phyloP scores from a whole-genome alignment of 2,329 filamentous ascomycete species.

The Botryosphaeria dothidea region DNA sequence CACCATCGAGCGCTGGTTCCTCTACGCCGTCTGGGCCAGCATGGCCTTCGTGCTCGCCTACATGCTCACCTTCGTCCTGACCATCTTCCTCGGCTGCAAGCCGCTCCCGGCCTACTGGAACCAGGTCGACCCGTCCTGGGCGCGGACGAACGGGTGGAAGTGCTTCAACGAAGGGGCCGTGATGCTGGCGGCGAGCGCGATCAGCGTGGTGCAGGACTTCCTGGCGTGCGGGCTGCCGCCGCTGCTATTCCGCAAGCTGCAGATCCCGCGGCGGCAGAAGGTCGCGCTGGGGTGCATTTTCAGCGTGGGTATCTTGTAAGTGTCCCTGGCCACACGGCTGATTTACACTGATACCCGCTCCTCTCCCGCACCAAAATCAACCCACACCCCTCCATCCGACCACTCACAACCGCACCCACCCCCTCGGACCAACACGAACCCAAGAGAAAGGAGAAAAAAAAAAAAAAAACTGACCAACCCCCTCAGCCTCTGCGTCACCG shows the following conservation, averaged over 20 bases:
- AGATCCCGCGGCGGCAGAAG: conserved; percentile 46
- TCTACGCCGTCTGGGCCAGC: conserved; percentile 38
- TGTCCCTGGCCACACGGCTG: too few relatives aligned
- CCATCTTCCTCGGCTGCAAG: conserved; percentile 39
- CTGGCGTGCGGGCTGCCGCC: conserved; percentile 44
- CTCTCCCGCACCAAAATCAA: too few relatives aligned
- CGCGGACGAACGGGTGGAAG: conserved; percentile 28
- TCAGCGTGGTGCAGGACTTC: conserved; percentile 43
- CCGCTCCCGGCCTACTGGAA: conserved; percentile 44
- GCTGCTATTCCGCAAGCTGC: conserved; percentile 46
- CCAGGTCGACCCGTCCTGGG: conserved; percentile 37
- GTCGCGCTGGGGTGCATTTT: conserved; percentile 47
- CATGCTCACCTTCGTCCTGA: conserved; percentile 38
- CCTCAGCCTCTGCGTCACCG: conserved; percentile 34
- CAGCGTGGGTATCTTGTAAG: conserved; percentile 45
- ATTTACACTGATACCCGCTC: too few relatives aligned
- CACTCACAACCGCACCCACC: background rate
- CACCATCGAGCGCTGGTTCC: conserved; percentile 36
- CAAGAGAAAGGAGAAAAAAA: too few relatives aligned
- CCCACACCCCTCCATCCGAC: too few relatives aligned
- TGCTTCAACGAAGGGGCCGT: conserved; percentile 41
- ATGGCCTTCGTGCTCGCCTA: conserved; percentile 43
- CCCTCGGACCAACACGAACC: too few relatives aligned
- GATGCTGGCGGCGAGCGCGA: conserved; percentile 39
- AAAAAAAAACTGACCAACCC: too few relatives aligned